Evolutionary conservation across 169 alveolate genomes (phyloP).

Genomic region (Cryptosporidium sp.): DNA sequence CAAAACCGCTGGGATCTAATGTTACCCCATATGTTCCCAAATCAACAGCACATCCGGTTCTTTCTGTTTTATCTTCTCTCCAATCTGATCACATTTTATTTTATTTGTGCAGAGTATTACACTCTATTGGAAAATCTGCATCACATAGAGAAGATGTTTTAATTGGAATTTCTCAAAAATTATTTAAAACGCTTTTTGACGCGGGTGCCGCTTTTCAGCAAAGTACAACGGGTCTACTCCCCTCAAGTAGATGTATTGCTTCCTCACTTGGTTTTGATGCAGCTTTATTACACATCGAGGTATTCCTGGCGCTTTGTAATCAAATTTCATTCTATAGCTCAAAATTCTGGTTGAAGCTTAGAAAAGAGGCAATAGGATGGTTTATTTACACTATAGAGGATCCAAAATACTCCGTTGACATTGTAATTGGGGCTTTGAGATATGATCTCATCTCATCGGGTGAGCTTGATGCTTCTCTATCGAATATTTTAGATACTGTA

Average conservation of each 20-base stretch:
- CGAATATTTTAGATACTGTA: constrained; percentile 38
- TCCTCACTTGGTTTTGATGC: constrained; percentile 73
- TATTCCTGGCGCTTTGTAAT: constrained; percentile 40
- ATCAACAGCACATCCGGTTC: constrained; percentile 59
- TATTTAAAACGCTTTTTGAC: constrained; percentile 56
- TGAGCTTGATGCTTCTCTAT: constrained; percentile 35
- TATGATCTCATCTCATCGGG: constrained; percentile 29
- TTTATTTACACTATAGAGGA: constrained; percentile 62
- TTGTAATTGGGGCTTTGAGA: constrained; percentile 61
- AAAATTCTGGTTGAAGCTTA: constrained; percentile 43
- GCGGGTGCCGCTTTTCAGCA: constrained; percentile 75
- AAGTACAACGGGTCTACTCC: constrained; percentile 53
- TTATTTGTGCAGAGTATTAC: constrained; percentile 30
- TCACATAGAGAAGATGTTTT: constrained; percentile 71
- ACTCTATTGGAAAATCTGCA: constrained; percentile 28
- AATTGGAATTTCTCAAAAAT: constrained; percentile 61
- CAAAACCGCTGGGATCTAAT: constrained; percentile 54
- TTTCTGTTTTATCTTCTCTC: constrained; percentile 35
- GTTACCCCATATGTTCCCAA: background rate
- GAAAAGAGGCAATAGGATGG: constrained; percentile 72
- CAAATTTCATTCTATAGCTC: constrained; percentile 29
- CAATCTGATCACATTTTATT: constrained; percentile 59
- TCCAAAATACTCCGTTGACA: constrained; percentile 67
- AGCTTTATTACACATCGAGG: constrained; percentile 62
- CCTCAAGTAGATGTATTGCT: constrained; percentile 49